A percentile compares a stretch with the other conserved stretches of the same genome.
These are phyloP conservation scores for Mortierella sp. DNA, from an alignment of 371 early-diverging fungal species.

Conservation along the genomic window DNA sequence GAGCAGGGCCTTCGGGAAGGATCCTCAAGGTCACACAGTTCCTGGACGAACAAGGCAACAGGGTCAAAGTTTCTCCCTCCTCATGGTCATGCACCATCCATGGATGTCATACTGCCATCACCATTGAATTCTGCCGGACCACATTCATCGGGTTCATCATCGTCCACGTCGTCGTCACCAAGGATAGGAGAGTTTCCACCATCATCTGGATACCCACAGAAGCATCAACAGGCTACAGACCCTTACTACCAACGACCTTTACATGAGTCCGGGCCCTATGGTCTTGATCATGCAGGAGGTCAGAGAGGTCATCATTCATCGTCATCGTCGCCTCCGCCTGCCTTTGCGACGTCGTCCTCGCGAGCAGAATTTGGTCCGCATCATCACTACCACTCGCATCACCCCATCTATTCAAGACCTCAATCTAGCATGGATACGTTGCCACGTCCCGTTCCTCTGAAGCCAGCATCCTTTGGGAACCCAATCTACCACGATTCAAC, in stretches of 20 bases:
- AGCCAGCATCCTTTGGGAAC: slow-evolving; percentile 10
- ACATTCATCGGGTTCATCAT: slow-evolving; percentile 30
- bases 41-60: too few relatives aligned
- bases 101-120: slow-evolving; percentile 12
- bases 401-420: not conserved
- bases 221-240: slow-evolving; percentile 7
- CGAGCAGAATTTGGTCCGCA: slow-evolving; percentile 1
- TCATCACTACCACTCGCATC: slow-evolving; percentile 1
- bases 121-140: slow-evolving; percentile 5
- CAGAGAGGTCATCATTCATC: too few relatives aligned
- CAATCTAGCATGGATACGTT: slow-evolving; percentile 11
- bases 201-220: slow-evolving; percentile 5
- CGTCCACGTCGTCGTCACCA: slow-evolving; percentile 30
- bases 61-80: too few relatives aligned
- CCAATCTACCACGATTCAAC: too few relatives aligned
- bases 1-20: slow-evolving; percentile 1
- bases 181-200: slow-evolving; percentile 16
- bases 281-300: not conserved
- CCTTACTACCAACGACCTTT: not conserved
- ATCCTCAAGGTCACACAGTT: not conserved
- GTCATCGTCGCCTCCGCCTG: too few relatives aligned
- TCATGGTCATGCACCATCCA: too few relatives aligned
- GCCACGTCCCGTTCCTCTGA: slow-evolving; percentile 33
- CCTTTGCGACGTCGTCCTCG: too few relatives aligned
- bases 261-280: not conserved